Evolutionary conservation across 148 eudicot species (phyloP), one percentile per base, ranked within the genome.

Genomic region (Beta vulgaris): DNA sequence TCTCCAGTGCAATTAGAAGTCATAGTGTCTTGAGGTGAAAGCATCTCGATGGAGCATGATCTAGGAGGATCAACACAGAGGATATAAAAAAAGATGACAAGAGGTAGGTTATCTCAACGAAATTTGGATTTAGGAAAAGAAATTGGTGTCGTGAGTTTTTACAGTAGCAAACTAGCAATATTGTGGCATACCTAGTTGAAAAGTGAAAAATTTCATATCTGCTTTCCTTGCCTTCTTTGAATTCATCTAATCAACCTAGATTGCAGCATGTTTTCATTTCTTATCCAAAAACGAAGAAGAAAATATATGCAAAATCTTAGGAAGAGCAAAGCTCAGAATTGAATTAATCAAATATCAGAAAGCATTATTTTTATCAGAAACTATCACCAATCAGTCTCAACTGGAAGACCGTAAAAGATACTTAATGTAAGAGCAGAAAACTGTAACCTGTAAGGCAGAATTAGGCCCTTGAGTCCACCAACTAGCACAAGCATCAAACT

Each of bases 391-490:
- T 8, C 16, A 63, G 57, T 36, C 31, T 46, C 48, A n/a, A 48
- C 7, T 59, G 32, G 35, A 43, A 63, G 69, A 37, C 15, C 71
- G 42, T n/a, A 46, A 49, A 76, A 44, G 68, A 55, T 48, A 62
- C 32, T 37, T 28, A 57, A 42, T 71, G 55, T 63, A 71, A 43
- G 73, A 72, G 63, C 55, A 67, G 32, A 76, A 48, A 75, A 68
- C 73, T 80, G 82, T 85, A 88, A 95, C 99, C 97, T 95, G 99
- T 77, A 92, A 85, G 76, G 84, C 73, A 74, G 82, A 84, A 82
- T 87, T 87, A 55, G 99, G 97, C 57, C 99, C 99, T 83, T 95
- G 99, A 14, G 99, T 95, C 98, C 99, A 95, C 99, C 99, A 95
- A 86, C 97, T 95, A 75, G 97, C 99, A 85, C 96, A 92, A 62